These are phyloP conservation scores for Colletotrichum sp. DNA, from an alignment of 2,329 filamentous ascomycete species.

Conservation along the genomic window DNA sequence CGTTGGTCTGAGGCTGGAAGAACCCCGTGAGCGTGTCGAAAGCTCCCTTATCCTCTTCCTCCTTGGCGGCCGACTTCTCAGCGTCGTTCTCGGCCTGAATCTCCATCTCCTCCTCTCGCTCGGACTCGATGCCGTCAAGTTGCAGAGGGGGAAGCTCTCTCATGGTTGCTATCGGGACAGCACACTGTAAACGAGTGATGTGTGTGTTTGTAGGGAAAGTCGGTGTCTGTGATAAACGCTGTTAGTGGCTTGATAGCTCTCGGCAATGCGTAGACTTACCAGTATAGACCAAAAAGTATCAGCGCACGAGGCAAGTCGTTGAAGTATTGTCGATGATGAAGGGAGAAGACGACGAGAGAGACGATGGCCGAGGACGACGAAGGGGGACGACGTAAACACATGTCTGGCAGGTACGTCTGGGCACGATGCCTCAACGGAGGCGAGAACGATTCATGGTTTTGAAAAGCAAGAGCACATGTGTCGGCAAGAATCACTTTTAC, in stretches of 20 bases:
- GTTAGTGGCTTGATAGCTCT: background rate
- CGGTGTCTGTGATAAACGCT: background rate
- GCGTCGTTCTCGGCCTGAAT: background rate
- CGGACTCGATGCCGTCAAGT: conserved; percentile 13
- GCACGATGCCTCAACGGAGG: background rate
- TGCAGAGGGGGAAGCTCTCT: conserved; percentile 13
- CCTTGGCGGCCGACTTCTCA: background rate
- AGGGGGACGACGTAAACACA: background rate
- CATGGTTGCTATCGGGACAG: background rate
- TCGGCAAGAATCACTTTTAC: background rate
- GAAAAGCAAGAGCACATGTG: background rate
- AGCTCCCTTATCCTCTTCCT: background rate
- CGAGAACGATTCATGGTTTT: background rate
- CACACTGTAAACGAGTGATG: background rate
- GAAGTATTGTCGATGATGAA: background rate
- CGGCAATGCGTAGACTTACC: background rate
- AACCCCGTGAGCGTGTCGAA: background rate
- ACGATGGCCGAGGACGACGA: background rate
- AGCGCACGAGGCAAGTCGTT: background rate
- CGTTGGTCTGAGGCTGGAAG: background rate
- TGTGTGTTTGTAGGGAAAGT: background rate
- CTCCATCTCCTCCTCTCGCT: background rate
- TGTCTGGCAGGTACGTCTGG: background rate
- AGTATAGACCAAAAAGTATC: background rate
- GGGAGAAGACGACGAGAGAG: background rate